Evolutionary conservation across 2,329 filamentous ascomycete species (phyloP), one percentile per base, ranked within the genome.

Genomic region (Chrysoporthe puriensis): DNA sequence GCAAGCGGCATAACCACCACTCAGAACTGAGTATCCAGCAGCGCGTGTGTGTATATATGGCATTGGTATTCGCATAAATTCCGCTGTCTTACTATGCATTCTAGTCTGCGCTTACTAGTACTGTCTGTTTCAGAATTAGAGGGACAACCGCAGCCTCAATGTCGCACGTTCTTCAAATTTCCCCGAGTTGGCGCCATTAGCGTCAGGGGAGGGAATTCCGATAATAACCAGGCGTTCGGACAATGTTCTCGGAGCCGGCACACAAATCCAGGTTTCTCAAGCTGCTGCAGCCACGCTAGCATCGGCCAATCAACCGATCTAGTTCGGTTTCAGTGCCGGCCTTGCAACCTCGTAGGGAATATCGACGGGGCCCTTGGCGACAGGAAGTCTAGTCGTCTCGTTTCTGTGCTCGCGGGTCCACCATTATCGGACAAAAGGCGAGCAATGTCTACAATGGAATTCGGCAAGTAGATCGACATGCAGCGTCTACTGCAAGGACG

Each of bases 281-380:
- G 52, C 43, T 43, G 43, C 40, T 57, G 44, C 18, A 34, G 26
- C 40, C 14, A 43, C 42, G 44, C 61, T 48, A 18, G 62, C 54
- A 54, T 59, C 65, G 52, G 46, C 43, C 42, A 36, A 62, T 40
- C 43, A 43, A 44, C 58, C 58, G 58, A 61, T 67, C 61, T 60
- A 40, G 16, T 57, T 57, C 59, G 52, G 32, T 46, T 16, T 63
- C 13, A 16, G 4, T 26, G 32, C 18, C n/a, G 52, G 43, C 42
- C 43, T 44, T 42, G 59, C 43, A 42, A 40, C n/a, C 5, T 16
- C 14, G 26, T 54, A 26, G 21, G 13, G 50, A 54, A 32, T 9
- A 54, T 5, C 4, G n/a, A 46, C 58, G 40, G 18, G 34, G 34
- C 56, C 18, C 13, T 42, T 58, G 56, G 56, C 56, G 18, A 58